Conservation (phyloP, 2,329 filamentous ascomycete species). For the Colletotrichum salicis region DNA sequence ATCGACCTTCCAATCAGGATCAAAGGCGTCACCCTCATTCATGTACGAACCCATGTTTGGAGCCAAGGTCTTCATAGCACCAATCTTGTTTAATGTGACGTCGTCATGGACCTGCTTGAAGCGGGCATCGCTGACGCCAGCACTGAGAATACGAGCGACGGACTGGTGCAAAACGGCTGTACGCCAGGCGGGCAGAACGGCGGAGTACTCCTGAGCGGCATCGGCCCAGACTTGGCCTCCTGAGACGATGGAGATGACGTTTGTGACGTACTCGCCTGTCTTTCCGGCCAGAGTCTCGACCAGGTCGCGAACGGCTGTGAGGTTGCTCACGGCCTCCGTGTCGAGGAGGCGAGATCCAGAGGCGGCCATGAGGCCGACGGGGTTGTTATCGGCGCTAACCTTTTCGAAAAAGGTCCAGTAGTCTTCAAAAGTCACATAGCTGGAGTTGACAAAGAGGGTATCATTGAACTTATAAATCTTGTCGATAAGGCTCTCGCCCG, state of each 20-base stretch:
- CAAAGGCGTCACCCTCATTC: constrained; percentile 53
- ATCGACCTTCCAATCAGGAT: constrained; percentile 44
- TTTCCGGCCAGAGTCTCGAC: constrained; percentile 42
- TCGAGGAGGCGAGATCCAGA: constrained; percentile 44
- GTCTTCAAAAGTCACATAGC: constrained; percentile 40
- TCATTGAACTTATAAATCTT: constrained; percentile 37
- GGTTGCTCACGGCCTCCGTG: constrained; percentile 37
- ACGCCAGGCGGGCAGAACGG: constrained; percentile 38
- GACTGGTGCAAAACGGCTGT: not conserved
- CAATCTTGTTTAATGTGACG: constrained; percentile 44
- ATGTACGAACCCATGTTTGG: constrained; percentile 54
- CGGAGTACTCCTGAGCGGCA: constrained; percentile 39
- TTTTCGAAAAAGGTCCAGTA: constrained; percentile 46
- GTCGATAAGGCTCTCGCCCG: constrained; percentile 36
- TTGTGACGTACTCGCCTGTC: constrained; percentile 38
- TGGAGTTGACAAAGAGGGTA: constrained; percentile 38
- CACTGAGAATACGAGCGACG: constrained; percentile 34
- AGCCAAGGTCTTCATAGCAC: constrained; percentile 46
- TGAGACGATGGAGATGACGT: constrained; percentile 42
- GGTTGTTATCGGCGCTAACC: constrained; percentile 39
- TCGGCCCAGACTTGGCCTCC: constrained; percentile 45
- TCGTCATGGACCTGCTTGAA: constrained; percentile 39
- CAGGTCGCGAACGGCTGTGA: constrained; percentile 36
- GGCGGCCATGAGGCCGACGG: constrained; percentile 38
- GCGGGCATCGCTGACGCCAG: constrained; percentile 33